Percentiles rank a stretch among this genome's conserved stretches.
Evolutionary conservation across 2,329 filamentous ascomycete species (phyloP).

Genomic region (Diplodia intermedia): DNA sequence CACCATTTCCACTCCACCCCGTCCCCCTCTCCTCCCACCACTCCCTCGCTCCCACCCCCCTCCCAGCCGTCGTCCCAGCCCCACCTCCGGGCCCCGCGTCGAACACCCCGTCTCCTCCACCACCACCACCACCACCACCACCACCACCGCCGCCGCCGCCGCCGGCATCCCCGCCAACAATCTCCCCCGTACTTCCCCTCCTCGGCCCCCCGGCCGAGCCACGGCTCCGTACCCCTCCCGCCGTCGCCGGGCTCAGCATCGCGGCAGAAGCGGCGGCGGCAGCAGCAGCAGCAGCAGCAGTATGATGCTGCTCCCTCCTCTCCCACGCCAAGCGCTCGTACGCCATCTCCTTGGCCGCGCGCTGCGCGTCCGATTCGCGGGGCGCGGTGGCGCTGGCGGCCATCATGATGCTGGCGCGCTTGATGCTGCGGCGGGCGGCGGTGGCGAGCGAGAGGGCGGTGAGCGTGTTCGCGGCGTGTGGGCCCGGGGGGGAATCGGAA

Average conservation of each 20-base stretch:
- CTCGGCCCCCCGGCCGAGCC: background rate
- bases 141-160: too few species aligned
- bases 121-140: too few species aligned
- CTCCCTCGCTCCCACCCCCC: background rate
- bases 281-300: background rate
- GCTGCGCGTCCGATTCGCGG: conserved; percentile 46
- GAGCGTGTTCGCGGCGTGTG: background rate
- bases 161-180: background rate
- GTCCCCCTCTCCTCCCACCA: conserved; percentile 19
- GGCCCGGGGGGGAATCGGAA: background rate
- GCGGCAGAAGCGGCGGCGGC: background rate
- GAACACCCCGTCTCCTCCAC: background rate
- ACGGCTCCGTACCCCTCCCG: background rate
- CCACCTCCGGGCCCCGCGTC: background rate
- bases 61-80: background rate
- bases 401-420: conserved; percentile 34
- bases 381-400: conserved; percentile 35
- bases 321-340: conserved; percentile 50
- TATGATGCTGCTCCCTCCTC: conserved; percentile 38
- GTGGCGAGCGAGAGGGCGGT: background rate
- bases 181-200: background rate
- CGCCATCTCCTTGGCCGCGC: conserved; percentile 46
- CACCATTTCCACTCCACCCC: background rate
- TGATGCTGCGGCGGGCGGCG: conserved; percentile 32
- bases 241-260: too few species aligned